phyloP scores from a whole-genome alignment of 2,329 filamentous ascomycete genomes.

The Fusarium sp. region DNA sequence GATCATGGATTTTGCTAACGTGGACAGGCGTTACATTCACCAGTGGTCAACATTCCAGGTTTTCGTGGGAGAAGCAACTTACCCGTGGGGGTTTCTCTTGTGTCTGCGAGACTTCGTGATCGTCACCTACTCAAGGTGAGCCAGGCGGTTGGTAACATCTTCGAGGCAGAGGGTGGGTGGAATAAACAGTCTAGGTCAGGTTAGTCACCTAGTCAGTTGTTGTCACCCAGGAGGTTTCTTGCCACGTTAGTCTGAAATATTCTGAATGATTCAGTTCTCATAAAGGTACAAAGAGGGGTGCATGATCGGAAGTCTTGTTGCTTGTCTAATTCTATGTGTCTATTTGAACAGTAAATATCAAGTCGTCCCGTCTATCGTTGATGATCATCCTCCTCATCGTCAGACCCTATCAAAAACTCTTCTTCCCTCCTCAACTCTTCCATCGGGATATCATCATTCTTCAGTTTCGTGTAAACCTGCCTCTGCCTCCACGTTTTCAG shows the following conservation, averaged over 20 bases:
- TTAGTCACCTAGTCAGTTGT: no score
- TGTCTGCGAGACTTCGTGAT: conserved; percentile 59
- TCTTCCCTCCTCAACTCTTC: conserved; percentile 51
- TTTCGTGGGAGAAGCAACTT: conserved; percentile 63
- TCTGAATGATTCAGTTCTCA: neutral
- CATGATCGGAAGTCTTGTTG: neutral
- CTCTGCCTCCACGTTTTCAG: conserved; percentile 10
- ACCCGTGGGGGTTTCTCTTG: conserved; percentile 67
- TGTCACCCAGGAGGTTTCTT: neutral
- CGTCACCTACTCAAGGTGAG: conserved; percentile 55
- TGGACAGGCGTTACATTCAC: conserved; percentile 62
- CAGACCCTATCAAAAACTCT: conserved; percentile 30
- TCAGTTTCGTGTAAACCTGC: conserved; percentile 34
- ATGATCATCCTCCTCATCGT: conserved; percentile 21
- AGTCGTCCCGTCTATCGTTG: neutral
- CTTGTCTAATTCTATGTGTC: neutral
- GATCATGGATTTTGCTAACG: rapidly evolving
- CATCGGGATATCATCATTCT: conserved; percentile 39
- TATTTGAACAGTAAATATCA: neutral
- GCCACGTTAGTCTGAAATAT: neutral
- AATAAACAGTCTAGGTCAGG: neutral
- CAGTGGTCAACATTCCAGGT: conserved; percentile 70
- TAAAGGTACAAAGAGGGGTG: no score
- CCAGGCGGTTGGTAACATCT: conserved; percentile 49
- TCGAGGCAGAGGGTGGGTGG: conserved; percentile 45